Evolutionary conservation across 306 rosid genomes (phyloP), one percentile per base, ranked within the genome.

Genomic region (Sphenostylis stenocarpa): DNA sequence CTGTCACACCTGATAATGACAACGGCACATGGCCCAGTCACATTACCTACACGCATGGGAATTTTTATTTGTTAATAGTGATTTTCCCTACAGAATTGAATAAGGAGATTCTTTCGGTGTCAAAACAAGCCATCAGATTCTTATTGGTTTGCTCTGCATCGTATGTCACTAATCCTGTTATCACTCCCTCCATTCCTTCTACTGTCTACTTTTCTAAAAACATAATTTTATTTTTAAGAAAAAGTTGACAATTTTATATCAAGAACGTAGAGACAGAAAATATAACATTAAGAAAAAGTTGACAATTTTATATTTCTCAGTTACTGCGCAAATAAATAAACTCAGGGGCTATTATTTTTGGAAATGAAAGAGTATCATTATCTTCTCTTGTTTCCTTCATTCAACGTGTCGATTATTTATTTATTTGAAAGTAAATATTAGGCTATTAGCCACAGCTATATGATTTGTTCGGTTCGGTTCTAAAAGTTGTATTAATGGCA

Each of bases 1-100:
- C 29, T 31, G 3, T 53, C 21, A 21, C 64, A 62, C 29, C 3
- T 53, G 76, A 72, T 14, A 13, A 38, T 58, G 85, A 82, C 79
- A 51, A 2, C 16, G 2, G 73, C 73, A 82, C 76, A 77, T 82
- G 83, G 68, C 60, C 47, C 33, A 77, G 60, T 44, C 20, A 66
- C 67, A 24, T 66, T 66, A 77, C 83, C 86, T 67, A 67, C 80
- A 41, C 16, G 0, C n/a, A n/a, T n/a, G n/a, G n/a, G n/a, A n/a
- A n/a, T n/a, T n/a, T n/a, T n/a, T n/a, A n/a, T n/a, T n/a, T n/a
- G n/a, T n/a, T n/a, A n/a, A n/a, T n/a, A n/a, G n/a, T n/a, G n/a
- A n/a, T n/a, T n/a, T n/a, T n/a, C n/a, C n/a, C n/a, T n/a, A n/a
- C n/a, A n/a, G n/a, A n/a, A n/a, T n/a, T n/a, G n/a, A n/a, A n/a